Evolutionary conservation across 345 rosid species (phyloP).

Genomic region (Lagerstroemia speciosa): DNA sequence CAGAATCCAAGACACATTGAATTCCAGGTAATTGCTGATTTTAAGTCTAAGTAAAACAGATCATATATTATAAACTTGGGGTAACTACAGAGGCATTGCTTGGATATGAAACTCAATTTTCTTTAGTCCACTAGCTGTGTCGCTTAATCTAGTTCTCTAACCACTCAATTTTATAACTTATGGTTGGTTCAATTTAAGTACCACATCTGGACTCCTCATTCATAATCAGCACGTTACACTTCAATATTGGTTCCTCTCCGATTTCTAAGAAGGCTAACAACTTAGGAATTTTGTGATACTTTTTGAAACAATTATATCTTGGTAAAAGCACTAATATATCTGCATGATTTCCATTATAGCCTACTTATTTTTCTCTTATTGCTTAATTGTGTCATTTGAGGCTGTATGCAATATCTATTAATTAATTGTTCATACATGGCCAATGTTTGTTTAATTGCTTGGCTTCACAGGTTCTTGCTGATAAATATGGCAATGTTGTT

Average conservation of each 20-base stretch:
- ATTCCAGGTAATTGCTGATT: constrained; percentile 63
- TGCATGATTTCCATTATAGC: too few relatives aligned
- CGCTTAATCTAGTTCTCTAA: neutral
- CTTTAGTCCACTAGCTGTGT: neutral
- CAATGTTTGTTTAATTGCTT: neutral
- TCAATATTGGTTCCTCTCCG: neutral
- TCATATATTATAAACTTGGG: constrained; percentile 4
- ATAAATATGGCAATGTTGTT: constrained; percentile 91
- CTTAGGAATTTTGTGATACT: neutral
- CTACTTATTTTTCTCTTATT: neutral
- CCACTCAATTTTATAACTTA: neutral
- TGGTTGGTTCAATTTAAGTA: neutral
- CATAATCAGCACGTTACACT: neutral
- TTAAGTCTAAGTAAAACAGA: neutral
- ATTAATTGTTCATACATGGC: too few relatives aligned
- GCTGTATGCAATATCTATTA: neutral
- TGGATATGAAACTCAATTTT: neutral
- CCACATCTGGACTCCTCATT: neutral
- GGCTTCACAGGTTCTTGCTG: constrained; percentile 78
- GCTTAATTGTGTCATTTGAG: neutral
- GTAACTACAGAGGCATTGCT: neutral
- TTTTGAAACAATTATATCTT: neutral
- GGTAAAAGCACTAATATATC: too few relatives aligned
- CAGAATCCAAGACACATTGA: constrained; percentile 96
- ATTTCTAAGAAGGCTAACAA: neutral